Percentiles rank a stretch among this genome's conserved stretches.
phyloP scores from a whole-genome alignment of 2,329 filamentous ascomycete species.

The Aspergillus sp. region DNA sequence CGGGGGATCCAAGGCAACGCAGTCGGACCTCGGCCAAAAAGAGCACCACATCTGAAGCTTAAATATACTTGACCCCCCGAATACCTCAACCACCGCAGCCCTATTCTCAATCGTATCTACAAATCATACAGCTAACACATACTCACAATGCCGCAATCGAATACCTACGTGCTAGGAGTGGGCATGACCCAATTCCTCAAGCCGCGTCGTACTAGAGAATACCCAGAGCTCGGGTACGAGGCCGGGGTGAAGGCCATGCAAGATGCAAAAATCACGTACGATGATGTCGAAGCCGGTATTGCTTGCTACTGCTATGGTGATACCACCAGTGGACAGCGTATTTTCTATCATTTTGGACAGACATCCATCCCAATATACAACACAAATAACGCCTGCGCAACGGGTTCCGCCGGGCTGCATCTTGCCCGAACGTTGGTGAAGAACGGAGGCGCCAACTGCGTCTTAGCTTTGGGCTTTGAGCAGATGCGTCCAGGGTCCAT shows the following conservation, averaged over 20 bases:
- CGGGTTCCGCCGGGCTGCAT: constrained; percentile 82
- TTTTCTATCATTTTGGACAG: constrained; percentile 99
- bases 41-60: background rate
- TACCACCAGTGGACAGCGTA: constrained; percentile 88
- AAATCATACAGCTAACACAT: background rate
- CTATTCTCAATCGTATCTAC: too few species aligned
- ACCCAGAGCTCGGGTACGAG: constrained; percentile 91
- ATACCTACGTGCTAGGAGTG: constrained; percentile 86
- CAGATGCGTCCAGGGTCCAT: constrained; percentile 96
- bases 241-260: constrained; percentile 84
- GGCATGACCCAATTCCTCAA: constrained; percentile 99
- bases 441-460: constrained; percentile 79
- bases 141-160: background rate
- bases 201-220: constrained; percentile 88
- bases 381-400: constrained; percentile 98
- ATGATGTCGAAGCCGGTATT: constrained; percentile 90
- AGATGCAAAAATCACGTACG: constrained; percentile 80
- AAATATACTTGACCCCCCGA: background rate
- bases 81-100: background rate
- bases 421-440: constrained; percentile 79
- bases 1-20: background rate
- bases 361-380: constrained; percentile 96
- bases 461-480: constrained; percentile 92
- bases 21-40: constrained; percentile 4
- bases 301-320: constrained; percentile 98